A percentile compares a stretch with the other conserved stretches of the same genome.
These are phyloP conservation scores for Brasenia schreberi DNA, from an alignment of 164 flowering plant species.

Conservation along the genomic window DNA sequence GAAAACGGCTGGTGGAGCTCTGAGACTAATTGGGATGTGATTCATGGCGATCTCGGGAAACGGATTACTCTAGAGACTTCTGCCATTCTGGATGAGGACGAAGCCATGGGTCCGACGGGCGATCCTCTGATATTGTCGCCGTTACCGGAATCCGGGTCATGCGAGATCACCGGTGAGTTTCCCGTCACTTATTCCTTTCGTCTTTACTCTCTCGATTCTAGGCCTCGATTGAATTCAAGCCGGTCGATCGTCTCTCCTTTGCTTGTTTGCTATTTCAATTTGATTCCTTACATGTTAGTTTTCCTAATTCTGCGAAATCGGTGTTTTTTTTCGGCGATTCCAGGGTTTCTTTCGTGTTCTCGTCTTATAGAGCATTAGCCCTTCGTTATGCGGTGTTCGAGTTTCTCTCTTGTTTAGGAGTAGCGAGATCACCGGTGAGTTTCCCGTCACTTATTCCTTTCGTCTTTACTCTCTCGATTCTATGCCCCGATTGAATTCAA, in stretches of 20 bases:
- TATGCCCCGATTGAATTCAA: background rate
- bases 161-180: background rate
- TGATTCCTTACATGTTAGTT: background rate
- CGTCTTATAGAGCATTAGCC: too few species aligned
- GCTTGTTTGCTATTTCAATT: background rate
- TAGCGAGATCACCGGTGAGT: background rate
- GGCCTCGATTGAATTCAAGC: background rate
- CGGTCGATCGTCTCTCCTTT: background rate
- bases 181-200: background rate
- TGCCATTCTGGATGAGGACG: background rate
- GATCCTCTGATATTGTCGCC: background rate
- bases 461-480: background rate
- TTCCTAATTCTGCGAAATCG: background rate
- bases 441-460: too few species aligned
- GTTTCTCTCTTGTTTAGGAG: too few species aligned
- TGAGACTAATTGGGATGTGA: background rate
- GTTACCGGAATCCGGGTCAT: background rate
- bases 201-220: background rate
- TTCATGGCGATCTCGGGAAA: background rate
- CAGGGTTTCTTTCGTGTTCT: background rate
- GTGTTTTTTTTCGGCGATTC: background rate
- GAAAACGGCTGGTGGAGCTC: background rate
- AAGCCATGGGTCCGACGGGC: background rate
- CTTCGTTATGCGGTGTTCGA: too few species aligned
- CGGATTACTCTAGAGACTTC: background rate